Conservation (phyloP, 2,329 filamentous ascomycete genomes). For the Cladobotryum mycophilum region DNA sequence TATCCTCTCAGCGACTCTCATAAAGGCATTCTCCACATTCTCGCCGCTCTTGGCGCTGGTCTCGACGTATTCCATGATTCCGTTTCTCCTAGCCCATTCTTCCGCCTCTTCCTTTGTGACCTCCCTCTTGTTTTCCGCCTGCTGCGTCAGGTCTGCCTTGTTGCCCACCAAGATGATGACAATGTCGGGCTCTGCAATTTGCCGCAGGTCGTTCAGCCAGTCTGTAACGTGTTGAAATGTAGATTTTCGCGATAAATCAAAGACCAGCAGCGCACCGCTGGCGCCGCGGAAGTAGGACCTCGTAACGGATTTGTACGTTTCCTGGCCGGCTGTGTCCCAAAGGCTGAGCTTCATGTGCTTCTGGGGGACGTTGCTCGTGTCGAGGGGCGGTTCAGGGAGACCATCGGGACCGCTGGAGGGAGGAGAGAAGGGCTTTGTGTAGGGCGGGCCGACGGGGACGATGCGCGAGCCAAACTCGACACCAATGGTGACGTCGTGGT, state of each 20-base stretch:
- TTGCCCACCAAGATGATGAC: conserved; percentile 94
- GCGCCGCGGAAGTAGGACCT: conserved; percentile 85
- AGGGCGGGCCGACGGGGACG: conserved; percentile 81
- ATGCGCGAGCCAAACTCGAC: conserved; percentile 94
- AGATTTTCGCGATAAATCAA: conserved; percentile 79
- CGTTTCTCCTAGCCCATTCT: conserved; percentile 80
- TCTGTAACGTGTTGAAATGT: conserved; percentile 86
- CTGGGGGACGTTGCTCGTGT: conserved; percentile 38
- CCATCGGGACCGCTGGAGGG: conserved; percentile 19
- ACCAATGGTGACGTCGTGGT: conserved; percentile 95
- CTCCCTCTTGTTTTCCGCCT: conserved; percentile 59
- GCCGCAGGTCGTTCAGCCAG: conserved; percentile 89
- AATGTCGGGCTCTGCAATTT: conserved; percentile 93
- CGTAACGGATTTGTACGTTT: conserved; percentile 96
- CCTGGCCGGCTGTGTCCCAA: conserved; percentile 95
- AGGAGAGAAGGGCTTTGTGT: conserved; percentile 41
- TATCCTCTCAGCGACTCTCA: conserved; percentile 90
- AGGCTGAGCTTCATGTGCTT: conserved; percentile 89
- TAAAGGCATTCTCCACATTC: conserved; percentile 87
- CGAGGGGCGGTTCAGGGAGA: conserved; percentile 39
- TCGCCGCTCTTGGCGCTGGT: conserved; percentile 94
- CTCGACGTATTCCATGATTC: conserved; percentile 89
- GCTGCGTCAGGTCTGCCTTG: conserved; percentile 73
- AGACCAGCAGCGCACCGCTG: conserved; percentile 71
- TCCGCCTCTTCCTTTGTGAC: conserved; percentile 79